Base-by-base conservation (phyloP, 768 basidiomycete genomes). In the Terana coerulea region DNA sequence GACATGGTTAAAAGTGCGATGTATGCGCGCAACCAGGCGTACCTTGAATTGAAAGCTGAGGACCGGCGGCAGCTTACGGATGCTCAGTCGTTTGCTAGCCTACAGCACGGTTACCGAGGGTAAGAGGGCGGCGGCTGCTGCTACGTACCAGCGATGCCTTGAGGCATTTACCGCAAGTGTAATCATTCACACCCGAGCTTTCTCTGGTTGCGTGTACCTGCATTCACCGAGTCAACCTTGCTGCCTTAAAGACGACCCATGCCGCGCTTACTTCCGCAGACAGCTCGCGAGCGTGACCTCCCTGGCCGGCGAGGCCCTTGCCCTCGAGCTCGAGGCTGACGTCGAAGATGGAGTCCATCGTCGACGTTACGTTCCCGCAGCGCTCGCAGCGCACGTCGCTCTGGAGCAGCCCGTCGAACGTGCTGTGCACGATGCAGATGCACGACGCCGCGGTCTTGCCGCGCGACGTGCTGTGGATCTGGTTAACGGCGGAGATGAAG, bases 1-100 rank as follows among this genome's bases (percentile, higher is more conserved):
- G 21, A 44, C 33, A 40, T 52, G 14, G 21, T 25, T 34, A 35
- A 12, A 15, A 12, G 22, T 17, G 28, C 8, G 25, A 25, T 19
- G n/a, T 33, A 15, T 19, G 47, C 19, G 2, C 8, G 28, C 8
- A n/a, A 30, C 22, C 12, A 48, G 8, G 48, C 59, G 45, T 52
- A 90, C 95, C 78, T 98, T 98, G 74, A 98, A 86, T 64, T 98
- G 95, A 60, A 98, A 91, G 58, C 88, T 91, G 41, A 98, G 72
- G 0, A 95, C 93, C 0, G 90, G 86, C 0, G 95, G 94, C 7
- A 98, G 74, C 58, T 84, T 87, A 44, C 79, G 81, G 59, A 98
- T 84, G 59, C 87, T 90, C 44, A 98, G 72, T 6, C 90, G 83
- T 63, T 95, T 93, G 57, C 81, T 91, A 0, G 88, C 89, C 59